Conservation (phyloP, 2,329 filamentous ascomycete species). For the Zymoseptoria crescenta region DNA sequence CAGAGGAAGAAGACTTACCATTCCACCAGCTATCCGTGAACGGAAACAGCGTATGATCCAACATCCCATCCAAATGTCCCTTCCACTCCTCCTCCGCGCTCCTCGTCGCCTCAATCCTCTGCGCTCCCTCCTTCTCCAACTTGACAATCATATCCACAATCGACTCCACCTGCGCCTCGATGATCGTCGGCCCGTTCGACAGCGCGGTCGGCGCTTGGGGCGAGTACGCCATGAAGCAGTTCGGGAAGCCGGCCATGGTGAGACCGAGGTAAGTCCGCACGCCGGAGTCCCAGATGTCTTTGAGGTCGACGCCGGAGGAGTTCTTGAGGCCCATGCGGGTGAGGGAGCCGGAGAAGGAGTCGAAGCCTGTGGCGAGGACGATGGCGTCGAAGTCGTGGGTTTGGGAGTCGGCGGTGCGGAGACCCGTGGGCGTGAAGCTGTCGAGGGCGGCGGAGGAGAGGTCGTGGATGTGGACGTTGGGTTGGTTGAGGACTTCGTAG, state of each 20-base stretch:
- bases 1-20: slow-evolving; percentile 35
- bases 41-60: slow-evolving; percentile 21
- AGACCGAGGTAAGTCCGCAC: slow-evolving; percentile 35
- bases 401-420: slow-evolving; percentile 34
- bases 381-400: slow-evolving; percentile 37
- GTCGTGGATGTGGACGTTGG: slow-evolving; percentile 36
- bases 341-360: slow-evolving; percentile 31
- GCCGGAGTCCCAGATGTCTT: slow-evolving; percentile 36
- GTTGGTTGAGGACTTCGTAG: slow-evolving; percentile 38
- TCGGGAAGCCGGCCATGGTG: slow-evolving; percentile 24
- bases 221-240: slow-evolving; percentile 38
- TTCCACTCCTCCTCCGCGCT: slow-evolving; percentile 37
- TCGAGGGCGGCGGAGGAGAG: slow-evolving; percentile 35
- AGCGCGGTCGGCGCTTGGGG: slow-evolving; percentile 41
- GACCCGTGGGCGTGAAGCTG: slow-evolving; percentile 36
- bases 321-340: slow-evolving; percentile 30
- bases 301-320: slow-evolving; percentile 16
- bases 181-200: slow-evolving; percentile 37
- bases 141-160: slow-evolving; percentile 37
- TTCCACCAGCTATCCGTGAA: slow-evolving; percentile 29
- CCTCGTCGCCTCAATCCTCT: slow-evolving; percentile 34
- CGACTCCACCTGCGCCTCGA: slow-evolving; percentile 38
- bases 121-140: slow-evolving; percentile 32
- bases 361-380: slow-evolving; percentile 41
- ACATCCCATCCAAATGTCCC: slow-evolving; percentile 16